Percentiles rank a stretch among this genome's conserved stretches.
Conservation (phyloP, 345 rosid species). For the Brassica incana region DNA sequence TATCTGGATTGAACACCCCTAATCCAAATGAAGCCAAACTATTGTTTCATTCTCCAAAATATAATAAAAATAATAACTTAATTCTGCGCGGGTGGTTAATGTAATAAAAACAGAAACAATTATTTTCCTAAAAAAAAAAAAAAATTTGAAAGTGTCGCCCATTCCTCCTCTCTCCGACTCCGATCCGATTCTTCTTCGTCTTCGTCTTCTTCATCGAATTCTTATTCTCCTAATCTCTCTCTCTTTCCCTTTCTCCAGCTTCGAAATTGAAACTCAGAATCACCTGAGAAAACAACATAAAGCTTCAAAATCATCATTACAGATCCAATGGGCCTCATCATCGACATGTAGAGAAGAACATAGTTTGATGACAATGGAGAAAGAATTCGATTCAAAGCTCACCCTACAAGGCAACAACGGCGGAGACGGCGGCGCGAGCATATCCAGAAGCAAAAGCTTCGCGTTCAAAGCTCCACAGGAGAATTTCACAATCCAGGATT, state of each 20-base stretch:
- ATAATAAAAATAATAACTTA: too few species aligned
- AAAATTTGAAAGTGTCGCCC: too few species aligned
- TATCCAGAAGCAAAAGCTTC: conserved; percentile 64
- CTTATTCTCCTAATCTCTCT: conserved; percentile 11
- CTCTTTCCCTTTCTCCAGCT: not conserved
- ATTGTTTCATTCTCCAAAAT: too few species aligned
- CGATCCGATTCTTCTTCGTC: conserved; percentile 32
- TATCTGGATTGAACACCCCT: too few species aligned
- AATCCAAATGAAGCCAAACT: too few species aligned
- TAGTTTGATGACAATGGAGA: conserved; percentile 86
- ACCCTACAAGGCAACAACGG: conserved; percentile 58
- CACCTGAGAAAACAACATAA: conserved; percentile 1
- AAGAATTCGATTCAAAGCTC: conserved; percentile 93
- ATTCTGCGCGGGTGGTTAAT: too few species aligned
- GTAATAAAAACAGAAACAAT: too few species aligned
- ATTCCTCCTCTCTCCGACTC: too few species aligned
- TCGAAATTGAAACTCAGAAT: not conserved
- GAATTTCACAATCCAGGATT: conserved; percentile 77
- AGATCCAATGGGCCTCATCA: not conserved
- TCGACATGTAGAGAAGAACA: conserved; percentile 29
- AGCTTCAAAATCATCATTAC: not conserved
- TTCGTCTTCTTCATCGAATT: conserved; percentile 32
- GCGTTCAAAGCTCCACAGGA: conserved; percentile 97
- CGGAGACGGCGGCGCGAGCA: conserved; percentile 19
- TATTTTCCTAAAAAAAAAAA: too few species aligned